A percentile compares a stretch with the other conserved stretches of the same genome.
These are phyloP conservation scores for Pseudonitzschia delicatissima DNA, from an alignment of 108 stramenopile species.

Conservation along the genomic window DNA sequence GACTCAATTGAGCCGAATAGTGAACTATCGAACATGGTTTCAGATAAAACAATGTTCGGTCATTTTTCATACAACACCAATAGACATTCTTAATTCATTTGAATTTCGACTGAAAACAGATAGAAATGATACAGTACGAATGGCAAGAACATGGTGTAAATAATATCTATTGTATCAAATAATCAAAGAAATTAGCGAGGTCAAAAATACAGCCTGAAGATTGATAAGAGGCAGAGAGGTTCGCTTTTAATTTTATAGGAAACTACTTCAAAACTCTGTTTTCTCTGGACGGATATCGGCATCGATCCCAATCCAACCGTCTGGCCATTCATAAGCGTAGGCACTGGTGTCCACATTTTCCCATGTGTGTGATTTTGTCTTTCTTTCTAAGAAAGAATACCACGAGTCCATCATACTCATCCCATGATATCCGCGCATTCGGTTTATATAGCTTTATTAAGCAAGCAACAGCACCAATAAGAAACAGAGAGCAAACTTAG, in stretches of 20 bases:
- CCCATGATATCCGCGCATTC: constrained; percentile 79
- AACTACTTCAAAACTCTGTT: constrained; percentile 46
- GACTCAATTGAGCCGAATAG: too few species aligned
- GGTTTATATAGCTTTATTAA: constrained; percentile 59
- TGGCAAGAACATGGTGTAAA: too few species aligned
- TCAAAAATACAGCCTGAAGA: too few species aligned
- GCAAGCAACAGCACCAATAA: not conserved
- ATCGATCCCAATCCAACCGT: constrained; percentile 79
- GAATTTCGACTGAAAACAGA: too few species aligned
- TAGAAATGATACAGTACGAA: too few species aligned
- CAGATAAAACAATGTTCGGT: too few species aligned
- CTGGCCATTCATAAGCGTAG: constrained; percentile 66
- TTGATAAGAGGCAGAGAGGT: not conserved
- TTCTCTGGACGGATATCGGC: constrained; percentile 52
- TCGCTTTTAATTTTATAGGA: not conserved
- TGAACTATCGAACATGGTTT: too few species aligned
- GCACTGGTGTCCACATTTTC: constrained; percentile 31
- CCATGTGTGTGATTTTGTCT: constrained; percentile 55
- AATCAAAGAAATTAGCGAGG: too few species aligned
- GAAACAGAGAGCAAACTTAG: not conserved
- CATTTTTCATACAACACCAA: too few species aligned
- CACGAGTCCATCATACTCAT: constrained; percentile 64
- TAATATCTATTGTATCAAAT: too few species aligned
- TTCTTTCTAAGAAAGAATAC: constrained; percentile 62
- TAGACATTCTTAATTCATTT: too few species aligned